Conservation (phyloP, 768 basidiomycete genomes). For the Psilocybe tampanensis region DNA sequence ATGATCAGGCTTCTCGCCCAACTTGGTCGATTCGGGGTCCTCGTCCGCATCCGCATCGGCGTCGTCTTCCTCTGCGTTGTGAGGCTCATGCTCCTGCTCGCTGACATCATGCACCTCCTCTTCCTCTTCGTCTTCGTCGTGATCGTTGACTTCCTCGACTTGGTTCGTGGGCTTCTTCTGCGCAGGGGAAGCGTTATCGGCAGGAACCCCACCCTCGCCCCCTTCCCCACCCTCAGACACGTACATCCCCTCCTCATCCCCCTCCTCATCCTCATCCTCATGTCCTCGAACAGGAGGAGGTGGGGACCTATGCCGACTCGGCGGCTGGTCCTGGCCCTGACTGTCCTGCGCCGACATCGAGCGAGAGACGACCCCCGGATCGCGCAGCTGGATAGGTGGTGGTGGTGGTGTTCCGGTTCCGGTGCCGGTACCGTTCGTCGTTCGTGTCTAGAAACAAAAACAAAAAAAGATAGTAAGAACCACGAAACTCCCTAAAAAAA, state of each 20-base stretch:
- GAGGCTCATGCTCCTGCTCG: too few species aligned
- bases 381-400: conserved; percentile 2
- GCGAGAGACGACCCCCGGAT: neutral
- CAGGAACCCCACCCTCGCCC: neutral
- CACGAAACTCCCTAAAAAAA: too few species aligned
- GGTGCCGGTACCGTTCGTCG: too few species aligned
- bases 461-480: too few species aligned
- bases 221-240: neutral
- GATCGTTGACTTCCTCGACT: neutral
- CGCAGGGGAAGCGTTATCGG: too few species aligned
- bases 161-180: too few species aligned
- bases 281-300: neutral
- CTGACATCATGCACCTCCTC: too few species aligned
- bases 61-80: too few species aligned
- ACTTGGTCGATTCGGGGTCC: neutral
- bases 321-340: neutral
- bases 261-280: neutral
- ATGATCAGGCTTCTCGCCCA: neutral
- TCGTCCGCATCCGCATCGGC: too few species aligned
- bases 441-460: neutral
- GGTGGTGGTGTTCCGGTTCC: neutral
- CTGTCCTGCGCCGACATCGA: neutral
- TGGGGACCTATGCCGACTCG: neutral
- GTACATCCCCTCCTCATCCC: neutral
- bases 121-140: too few species aligned